Evolutionary conservation across 352 stramenopile genomes (phyloP), one percentile per base, ranked within the genome.

Genomic region (Phytophthora palmivora): DNA sequence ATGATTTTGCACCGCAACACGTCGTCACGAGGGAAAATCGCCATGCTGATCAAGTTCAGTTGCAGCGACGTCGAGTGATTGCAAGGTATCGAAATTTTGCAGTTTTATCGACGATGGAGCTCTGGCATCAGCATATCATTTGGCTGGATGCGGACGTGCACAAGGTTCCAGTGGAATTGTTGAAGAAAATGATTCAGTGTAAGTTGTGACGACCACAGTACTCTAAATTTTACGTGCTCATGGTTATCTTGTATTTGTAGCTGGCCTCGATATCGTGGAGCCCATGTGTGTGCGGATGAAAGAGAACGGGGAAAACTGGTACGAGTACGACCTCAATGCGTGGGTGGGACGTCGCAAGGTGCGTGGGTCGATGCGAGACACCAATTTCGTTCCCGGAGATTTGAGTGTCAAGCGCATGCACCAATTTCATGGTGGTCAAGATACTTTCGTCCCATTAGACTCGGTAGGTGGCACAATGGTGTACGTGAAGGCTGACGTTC

Each of bases 61-160:
- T 24, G 3, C 43, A 44, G 15, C 63, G 76, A 1, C 70, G 76
- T 0, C 67, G 72, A 11, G 78, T 79, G 49, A 42, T 84, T 22
- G 72, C 75, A 14, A 67, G 75, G n/a, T 80, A 84, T 30, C 69
- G 75, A 28, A 84, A 84, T 47, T 77, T 70, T n/a, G 65, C 64
- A 24, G 47, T 84, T 6, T 24, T 72, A 2, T 49, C 62, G 21
- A 74, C 54, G 0, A 46, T 84, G 4, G 52, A 76, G 33, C 24
- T 56, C 28, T 82, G 72, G 72, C 72, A 80, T 33, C 54, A 73
- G 19, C 67, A 78, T 26, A 72, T 82, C 2, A 21, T 84, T 50
- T 84, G 72, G 69, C 33, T 85, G 4, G 73, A 85, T 43, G 67
- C 67, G 15, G 76, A 85, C 15, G 51, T 82, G 9, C 28, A 59